Evolutionary conservation across 805 yeast species (phyloP).

Genomic region (Spathaspora gorwiae): DNA sequence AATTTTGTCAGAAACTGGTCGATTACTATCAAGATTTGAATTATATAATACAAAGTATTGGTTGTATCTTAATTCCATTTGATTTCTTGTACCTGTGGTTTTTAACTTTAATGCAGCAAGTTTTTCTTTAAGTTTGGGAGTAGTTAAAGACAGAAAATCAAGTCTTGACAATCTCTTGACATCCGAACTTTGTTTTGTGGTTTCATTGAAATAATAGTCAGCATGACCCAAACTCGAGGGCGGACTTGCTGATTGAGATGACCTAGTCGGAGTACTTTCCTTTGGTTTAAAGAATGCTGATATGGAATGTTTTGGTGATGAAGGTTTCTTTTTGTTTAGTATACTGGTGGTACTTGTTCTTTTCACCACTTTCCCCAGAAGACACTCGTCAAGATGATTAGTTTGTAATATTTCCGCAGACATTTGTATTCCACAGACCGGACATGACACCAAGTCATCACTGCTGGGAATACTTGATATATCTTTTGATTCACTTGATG

Average conservation of each 20-base stretch:
- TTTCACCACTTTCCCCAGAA: conserved; percentile 24
- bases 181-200: conserved; percentile 18
- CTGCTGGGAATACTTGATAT: background rate
- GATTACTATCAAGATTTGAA: conserved; percentile 69
- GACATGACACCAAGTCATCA: conserved; percentile 50
- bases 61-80: conserved; percentile 65
- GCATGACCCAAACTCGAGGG: conserved; percentile 14
- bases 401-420: conserved; percentile 52
- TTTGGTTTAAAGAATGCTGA: conserved; percentile 26
- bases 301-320: conserved; percentile 15
- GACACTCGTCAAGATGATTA: conserved; percentile 60
- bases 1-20: conserved; percentile 55
- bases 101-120: conserved; percentile 53
- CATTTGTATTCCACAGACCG: conserved; percentile 57
- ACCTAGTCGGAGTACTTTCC: background rate
- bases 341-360: background rate
- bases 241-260: background rate
- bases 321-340: conserved; percentile 6
- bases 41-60: conserved; percentile 78
- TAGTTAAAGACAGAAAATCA: conserved; percentile 56
- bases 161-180: conserved; percentile 53
- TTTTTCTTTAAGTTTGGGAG: conserved; percentile 57
- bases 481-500: background rate
- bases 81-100: conserved; percentile 56
- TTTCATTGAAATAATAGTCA: conserved; percentile 29